Base-by-base conservation (phyloP, 2,329 filamentous ascomycete genomes). In the Aspergillus ustus region DNA sequence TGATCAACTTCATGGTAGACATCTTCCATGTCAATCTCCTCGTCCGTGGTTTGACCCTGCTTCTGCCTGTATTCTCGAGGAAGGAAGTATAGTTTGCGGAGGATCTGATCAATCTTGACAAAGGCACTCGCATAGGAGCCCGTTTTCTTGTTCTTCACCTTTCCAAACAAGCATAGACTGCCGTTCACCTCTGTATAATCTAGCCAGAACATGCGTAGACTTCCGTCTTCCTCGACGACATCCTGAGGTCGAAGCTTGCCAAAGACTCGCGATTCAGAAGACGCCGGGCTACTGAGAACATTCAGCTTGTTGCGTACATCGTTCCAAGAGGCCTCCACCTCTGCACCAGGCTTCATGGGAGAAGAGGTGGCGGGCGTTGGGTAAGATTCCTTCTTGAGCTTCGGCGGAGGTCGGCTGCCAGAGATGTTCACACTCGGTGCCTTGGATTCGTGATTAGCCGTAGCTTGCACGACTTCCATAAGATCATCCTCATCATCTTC, bases 151-250 rank as follows among this genome's bases (percentile, higher is more conserved):
- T 97, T 93, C 70, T 93, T 88, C 25, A 97, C 94, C 74, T 99
- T 99, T 66, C 95, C 95, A 73, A 99, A 98, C 11, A 99, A 84
- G 75, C 93, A 98, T 9, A 99, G 82, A 68, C 89, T 95, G 62
- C 94, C 94, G 70, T 93, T 93, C 73, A 97, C 83, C 74, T 99
- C 95, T 0, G 90, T 92, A 72, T 97, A 99, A 77, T 99, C 95
- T 7, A 91, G 90, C 95, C 95, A 99, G 81, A 97, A 99, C 81
- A 99, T 92, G 68, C 90, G 89, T 31, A 99, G 83, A 69, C 91
- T 96, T 40, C 94, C 95, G 72, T 99, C 93, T 65, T 91, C 88
- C 75, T 98, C 94, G n/a, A 96, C 80, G n/a, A 91, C 93, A 76
- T 96, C 90, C 65, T 90, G 87, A 61, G 91, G 85, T 66, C 90